These are phyloP conservation scores for Phaseolus coccineus DNA, from an alignment of 331 rosid species.

Conservation along the genomic window DNA sequence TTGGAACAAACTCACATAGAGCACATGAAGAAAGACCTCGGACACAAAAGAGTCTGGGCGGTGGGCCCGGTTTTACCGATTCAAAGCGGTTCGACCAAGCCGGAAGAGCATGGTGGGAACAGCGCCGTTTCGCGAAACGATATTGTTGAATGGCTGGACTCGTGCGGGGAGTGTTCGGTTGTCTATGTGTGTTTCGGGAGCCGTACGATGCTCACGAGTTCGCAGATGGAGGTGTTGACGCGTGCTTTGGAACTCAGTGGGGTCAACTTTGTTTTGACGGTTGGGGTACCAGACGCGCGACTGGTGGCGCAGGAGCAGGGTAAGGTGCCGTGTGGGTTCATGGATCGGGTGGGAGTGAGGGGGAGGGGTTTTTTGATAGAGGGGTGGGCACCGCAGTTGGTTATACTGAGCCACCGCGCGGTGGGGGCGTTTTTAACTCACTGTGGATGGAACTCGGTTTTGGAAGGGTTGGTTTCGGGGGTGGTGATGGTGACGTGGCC, in stretches of 20 bases:
- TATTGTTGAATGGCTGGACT: constrained; percentile 48
- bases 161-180: constrained; percentile 1
- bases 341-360: constrained; percentile 44
- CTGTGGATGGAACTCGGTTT: constrained; percentile 66
- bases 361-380: constrained; percentile 37
- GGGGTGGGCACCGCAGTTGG: no score
- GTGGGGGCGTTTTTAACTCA: constrained; percentile 62
- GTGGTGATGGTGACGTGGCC: constrained; percentile 71
- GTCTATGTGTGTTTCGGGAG: constrained; percentile 64
- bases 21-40: constrained; percentile 33
- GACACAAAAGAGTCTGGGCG: constrained; percentile 51
- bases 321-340: constrained; percentile 12
- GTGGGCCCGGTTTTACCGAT: constrained; percentile 51
- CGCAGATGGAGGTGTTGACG: constrained; percentile 47
- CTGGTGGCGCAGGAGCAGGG: constrained; percentile 6
- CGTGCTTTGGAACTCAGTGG: constrained; percentile 47
- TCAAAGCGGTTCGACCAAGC: background rate
- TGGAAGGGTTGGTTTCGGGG: constrained; percentile 52
- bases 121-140: constrained; percentile 23
- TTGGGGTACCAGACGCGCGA: background rate
- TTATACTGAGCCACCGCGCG: constrained; percentile 51
- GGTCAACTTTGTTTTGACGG: constrained; percentile 44
- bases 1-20: constrained; percentile 46
- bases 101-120: constrained; percentile 43
- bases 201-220: constrained; percentile 26